phyloP scores from a whole-genome alignment of 768 basidiomycete species.

The Albatrellus ellisii region DNA sequence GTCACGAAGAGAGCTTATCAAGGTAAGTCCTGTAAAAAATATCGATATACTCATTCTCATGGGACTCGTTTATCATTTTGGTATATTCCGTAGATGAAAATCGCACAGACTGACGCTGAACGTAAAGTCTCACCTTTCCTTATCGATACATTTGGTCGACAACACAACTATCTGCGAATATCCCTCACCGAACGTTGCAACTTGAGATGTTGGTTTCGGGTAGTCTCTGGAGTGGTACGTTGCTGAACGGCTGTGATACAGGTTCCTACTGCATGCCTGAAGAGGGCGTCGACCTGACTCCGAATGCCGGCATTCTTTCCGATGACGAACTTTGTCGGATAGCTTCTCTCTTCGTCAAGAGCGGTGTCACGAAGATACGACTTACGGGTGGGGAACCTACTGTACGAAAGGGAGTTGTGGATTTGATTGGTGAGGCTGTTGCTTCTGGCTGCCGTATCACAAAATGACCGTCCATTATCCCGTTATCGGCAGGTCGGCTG shows the following conservation, averaged over 20 bases:
- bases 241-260: constrained; percentile 19
- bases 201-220: constrained; percentile 8
- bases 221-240: constrained; percentile 2
- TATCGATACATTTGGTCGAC: constrained; percentile 2
- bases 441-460: constrained; percentile 1
- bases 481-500: constrained; percentile 34
- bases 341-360: constrained; percentile 62
- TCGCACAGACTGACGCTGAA: neutral
- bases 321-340: constrained; percentile 67
- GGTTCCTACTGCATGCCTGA: constrained; percentile 91
- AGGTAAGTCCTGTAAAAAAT: neutral
- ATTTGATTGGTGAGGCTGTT: constrained; percentile 42
- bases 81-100: neutral
- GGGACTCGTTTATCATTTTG: neutral
- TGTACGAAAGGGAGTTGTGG: constrained; percentile 58
- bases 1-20: neutral
- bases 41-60: neutral
- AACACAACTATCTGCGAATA: constrained; percentile 5
- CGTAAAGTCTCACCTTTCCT: neutral
- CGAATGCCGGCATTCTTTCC: constrained; percentile 51
- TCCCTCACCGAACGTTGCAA: constrained; percentile 3
- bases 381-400: constrained; percentile 87
- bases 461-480: neutral
- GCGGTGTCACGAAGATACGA: constrained; percentile 79
- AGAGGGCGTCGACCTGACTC: constrained; percentile 66